Evolutionary conservation across 495 filamentous ascomycete genomes (phyloP).

Genomic region (Penicillium taxi): DNA sequence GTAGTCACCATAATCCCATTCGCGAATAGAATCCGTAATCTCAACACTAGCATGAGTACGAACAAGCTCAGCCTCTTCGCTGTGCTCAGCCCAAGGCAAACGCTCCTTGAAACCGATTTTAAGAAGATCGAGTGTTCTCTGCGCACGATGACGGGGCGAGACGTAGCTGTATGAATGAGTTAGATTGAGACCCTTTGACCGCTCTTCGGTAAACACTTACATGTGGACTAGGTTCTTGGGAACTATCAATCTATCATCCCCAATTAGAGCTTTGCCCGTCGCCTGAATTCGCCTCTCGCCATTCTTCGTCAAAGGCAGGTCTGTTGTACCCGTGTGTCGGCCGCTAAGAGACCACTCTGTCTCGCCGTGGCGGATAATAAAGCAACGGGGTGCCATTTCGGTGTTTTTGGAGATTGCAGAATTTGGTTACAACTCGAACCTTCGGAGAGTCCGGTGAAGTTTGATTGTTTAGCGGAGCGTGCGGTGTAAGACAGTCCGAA

Average conservation of each 20-base stretch:
- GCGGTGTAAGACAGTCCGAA: too few species aligned
- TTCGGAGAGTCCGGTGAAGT: neutral
- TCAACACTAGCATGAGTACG: slow-evolving; percentile 49
- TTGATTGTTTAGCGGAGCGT: too few species aligned
- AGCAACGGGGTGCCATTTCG: slow-evolving; percentile 68
- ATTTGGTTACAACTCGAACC: neutral
- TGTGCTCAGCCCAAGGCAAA: slow-evolving; percentile 48
- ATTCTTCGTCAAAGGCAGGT: slow-evolving; percentile 77
- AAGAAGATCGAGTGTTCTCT: slow-evolving; percentile 79
- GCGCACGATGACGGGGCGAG: slow-evolving; percentile 78
- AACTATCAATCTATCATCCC: slow-evolving; percentile 76
- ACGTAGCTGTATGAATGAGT: slow-evolving; percentile 53
- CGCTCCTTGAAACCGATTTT: slow-evolving; percentile 46
- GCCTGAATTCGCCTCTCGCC: slow-evolving; percentile 78
- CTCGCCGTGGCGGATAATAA: slow-evolving; percentile 90
- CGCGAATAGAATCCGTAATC: slow-evolving; percentile 69
- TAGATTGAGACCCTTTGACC: neutral
- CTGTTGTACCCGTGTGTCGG: slow-evolving; percentile 78
- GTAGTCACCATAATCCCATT: slow-evolving; percentile 97
- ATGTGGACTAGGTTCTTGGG: slow-evolving; percentile 74
- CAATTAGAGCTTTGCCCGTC: slow-evolving; percentile 76
- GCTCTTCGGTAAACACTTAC: slow-evolving; percentile 23
- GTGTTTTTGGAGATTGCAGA: neutral
- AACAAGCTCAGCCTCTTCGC: slow-evolving; percentile 30
- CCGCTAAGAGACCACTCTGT: slow-evolving; percentile 96